Percentiles rank a stretch among this genome's conserved stretches.
phyloP scores from a whole-genome alignment of 129 eudicot genomes.

The Gnaphalium uliginosum region DNA sequence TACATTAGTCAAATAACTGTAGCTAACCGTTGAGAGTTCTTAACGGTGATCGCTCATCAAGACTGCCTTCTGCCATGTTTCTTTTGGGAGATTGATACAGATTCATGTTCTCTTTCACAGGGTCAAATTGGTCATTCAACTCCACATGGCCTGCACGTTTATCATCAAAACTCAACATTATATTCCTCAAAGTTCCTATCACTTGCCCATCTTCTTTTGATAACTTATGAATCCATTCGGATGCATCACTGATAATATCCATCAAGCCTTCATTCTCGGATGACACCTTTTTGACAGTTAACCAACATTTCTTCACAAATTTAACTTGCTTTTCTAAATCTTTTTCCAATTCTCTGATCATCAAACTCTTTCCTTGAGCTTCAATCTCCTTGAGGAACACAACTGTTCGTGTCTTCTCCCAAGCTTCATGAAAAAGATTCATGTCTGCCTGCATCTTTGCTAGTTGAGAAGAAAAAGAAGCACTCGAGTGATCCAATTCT shows the following conservation, averaged over 20 bases:
- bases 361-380: conserved; percentile 44
- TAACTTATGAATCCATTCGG: conserved; percentile 41
- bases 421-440: conserved; percentile 44
- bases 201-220: conserved; percentile 54
- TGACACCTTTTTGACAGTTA: conserved; percentile 33
- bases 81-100: conserved; percentile 40
- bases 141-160: neutral
- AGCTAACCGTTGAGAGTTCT: conserved; percentile 61
- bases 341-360: conserved; percentile 55
- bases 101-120: conserved; percentile 55
- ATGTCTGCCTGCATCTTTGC: conserved; percentile 50
- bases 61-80: conserved; percentile 40
- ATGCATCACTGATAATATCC: conserved; percentile 32
- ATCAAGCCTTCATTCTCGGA: conserved; percentile 49
- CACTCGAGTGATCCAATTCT: conserved; percentile 56
- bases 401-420: conserved; percentile 54
- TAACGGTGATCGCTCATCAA: conserved; percentile 64
- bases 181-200: conserved; percentile 49
- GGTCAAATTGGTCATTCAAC: conserved; percentile 35
- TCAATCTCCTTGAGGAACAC: conserved; percentile 57
- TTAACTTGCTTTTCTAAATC: conserved; percentile 34
- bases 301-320: conserved; percentile 36
- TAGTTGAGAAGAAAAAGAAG: conserved; percentile 47
- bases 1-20: conserved; percentile 6
- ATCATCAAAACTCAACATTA: conserved; percentile 42